Conservation (phyloP, 2,329 filamentous ascomycete species). For the Clarireedia monteithiana region DNA sequence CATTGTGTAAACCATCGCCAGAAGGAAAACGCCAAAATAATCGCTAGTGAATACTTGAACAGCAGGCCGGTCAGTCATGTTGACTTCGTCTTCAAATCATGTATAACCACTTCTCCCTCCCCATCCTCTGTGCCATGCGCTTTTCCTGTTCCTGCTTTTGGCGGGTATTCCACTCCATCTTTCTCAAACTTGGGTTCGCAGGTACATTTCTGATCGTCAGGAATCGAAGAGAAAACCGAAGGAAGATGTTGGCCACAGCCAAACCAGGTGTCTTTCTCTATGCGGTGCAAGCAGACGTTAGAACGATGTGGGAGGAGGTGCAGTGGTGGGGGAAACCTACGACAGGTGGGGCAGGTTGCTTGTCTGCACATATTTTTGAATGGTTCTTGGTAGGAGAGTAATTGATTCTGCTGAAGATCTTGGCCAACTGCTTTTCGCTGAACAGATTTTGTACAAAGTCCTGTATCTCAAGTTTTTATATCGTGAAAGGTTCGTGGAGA, state of each 20-base stretch:
- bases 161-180: conserved; percentile 45
- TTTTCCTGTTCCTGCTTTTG: conserved; percentile 34
- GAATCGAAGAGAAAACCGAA: conserved; percentile 43
- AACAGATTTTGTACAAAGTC: no score
- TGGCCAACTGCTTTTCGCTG: no score
- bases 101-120: conserved; percentile 4
- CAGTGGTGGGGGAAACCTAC: conserved; percentile 31
- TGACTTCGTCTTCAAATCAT: conserved; percentile 1
- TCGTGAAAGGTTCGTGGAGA: no score
- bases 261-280: conserved; percentile 45
- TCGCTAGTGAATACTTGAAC: neutral
- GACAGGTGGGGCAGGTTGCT: conserved; percentile 41
- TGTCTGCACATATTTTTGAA: conserved; percentile 28
- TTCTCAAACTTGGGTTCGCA: conserved; percentile 43
- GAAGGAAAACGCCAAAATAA: neutral
- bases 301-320: conserved; percentile 5
- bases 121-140: conserved; percentile 2
- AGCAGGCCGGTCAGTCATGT: conserved; percentile 2
- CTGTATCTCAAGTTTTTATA: no score
- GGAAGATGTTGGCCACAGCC: conserved; percentile 45
- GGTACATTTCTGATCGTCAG: conserved; percentile 43
- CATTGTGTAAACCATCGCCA: neutral
- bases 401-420: no score
- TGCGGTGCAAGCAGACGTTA: neutral
- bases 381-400: no score